Evolutionary conservation across 1,139 yeast species (phyloP), one percentile per base, ranked within the genome.

Genomic region (Cylindricascospora bacillispora): DNA sequence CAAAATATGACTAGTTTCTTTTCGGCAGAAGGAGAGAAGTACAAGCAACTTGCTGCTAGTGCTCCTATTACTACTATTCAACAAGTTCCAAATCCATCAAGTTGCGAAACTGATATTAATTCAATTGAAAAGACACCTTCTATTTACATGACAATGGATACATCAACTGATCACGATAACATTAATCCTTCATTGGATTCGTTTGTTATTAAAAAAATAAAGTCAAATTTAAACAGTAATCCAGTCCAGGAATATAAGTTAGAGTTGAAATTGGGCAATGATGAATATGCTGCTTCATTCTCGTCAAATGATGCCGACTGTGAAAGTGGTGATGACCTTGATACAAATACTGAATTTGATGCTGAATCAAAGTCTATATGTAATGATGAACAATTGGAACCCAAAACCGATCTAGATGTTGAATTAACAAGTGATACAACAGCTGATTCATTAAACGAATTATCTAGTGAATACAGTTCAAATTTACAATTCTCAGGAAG

Each of bases 381-480:
- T n/a, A n/a, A n/a, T n/a, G n/a, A n/a, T n/a, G 15, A 24, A 9
- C 26, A 16, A 24, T 15, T 14, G 7, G 26, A 24, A 14, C 18
- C 15, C 9, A 24, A 13, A 16, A 15, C 26, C n/a, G 26, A 10
- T 5, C 15, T 24, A 24, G 15, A 24, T 3, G 26, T 15, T 24
- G 11, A 10, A 10, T 16, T n/a, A 6, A 24, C 15, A 24, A 18
- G 15, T 14, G 18, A 9, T 3, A 18, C 26, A 18, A 24, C 18
- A 12, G 15, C 18, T 24, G 15, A 18, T 18, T 24, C 15, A n/a
- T 24, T 18, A 10, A 18, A 14, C 15, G 26, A 24, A 7, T 16
- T 14, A n/a, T n/a, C n/a, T n/a, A n/a, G n/a, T n/a, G n/a, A n/a
- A n/a, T n/a, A n/a, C n/a, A n/a, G n/a, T n/a, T n/a, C n/a, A n/a